These are phyloP conservation scores for Penicillium rolfsii DNA, from an alignment of 2,329 filamentous ascomycete species.

Conservation along the genomic window DNA sequence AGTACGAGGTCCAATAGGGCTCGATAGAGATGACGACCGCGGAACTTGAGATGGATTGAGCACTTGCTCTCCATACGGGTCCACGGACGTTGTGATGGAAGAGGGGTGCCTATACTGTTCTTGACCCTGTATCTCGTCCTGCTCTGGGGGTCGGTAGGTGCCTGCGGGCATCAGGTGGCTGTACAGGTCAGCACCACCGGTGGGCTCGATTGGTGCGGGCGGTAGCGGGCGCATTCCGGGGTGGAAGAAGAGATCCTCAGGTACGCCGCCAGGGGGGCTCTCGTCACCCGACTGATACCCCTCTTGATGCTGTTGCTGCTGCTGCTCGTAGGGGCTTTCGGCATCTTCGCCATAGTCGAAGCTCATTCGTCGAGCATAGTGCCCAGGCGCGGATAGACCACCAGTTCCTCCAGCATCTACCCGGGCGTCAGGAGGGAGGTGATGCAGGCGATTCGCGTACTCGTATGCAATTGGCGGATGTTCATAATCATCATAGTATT, in stretches of 20 bases:
- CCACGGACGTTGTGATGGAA: slow-evolving; percentile 49
- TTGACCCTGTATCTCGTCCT: slow-evolving; percentile 43
- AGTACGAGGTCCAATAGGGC: slow-evolving; percentile 75
- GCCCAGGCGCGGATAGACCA: slow-evolving; percentile 75
- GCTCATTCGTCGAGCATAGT: slow-evolving; percentile 69
- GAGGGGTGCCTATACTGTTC: slow-evolving; percentile 44
- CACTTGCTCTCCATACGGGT: slow-evolving; percentile 55
- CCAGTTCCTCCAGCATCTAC: slow-evolving; percentile 92
- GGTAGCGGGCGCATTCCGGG: slow-evolving; percentile 72
- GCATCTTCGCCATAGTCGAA: slow-evolving; percentile 91
- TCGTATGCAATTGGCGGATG: slow-evolving; percentile 52
- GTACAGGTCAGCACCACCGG: slow-evolving; percentile 49
- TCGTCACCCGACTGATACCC: slow-evolving; percentile 59
- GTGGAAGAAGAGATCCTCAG: slow-evolving; percentile 92
- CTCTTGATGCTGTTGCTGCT: slow-evolving; percentile 47
- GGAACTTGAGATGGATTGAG: slow-evolving; percentile 57
- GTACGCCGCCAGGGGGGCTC: slow-evolving; percentile 70
- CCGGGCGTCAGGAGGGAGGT: slow-evolving; percentile 64
- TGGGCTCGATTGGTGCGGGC: slow-evolving; percentile 63
- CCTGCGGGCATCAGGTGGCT: slow-evolving; percentile 57
- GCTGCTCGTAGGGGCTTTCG: slow-evolving; percentile 65
- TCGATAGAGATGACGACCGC: slow-evolving; percentile 80
- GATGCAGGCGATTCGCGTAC: slow-evolving; percentile 60
- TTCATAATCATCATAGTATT: slow-evolving; percentile 41
- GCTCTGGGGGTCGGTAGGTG: slow-evolving; percentile 60